These are phyloP conservation scores for Exutisphaerella laricina DNA, from an alignment of 2,329 filamentous ascomycete species.

Conservation along the genomic window DNA sequence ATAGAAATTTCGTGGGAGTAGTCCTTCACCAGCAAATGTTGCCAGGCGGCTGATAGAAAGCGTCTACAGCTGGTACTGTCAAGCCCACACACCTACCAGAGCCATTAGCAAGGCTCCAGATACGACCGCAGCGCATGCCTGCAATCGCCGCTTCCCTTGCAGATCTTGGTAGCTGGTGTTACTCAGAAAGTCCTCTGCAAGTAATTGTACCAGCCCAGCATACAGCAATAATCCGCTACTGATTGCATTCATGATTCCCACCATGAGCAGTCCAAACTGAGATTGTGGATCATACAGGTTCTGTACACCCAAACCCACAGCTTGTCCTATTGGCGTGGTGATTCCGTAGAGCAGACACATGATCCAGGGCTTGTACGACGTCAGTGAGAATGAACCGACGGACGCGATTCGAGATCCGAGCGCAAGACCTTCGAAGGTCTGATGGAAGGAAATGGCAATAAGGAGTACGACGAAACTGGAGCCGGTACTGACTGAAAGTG, in stretches of 20 bases:
- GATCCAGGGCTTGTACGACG: conserved; percentile 68
- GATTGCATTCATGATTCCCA: conserved; percentile 48
- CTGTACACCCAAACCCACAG: conserved; percentile 46
- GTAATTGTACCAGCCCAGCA: conserved; percentile 46
- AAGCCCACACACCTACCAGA: conserved; percentile 62
- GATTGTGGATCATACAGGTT: conserved; percentile 47
- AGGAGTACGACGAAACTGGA: conserved; percentile 60
- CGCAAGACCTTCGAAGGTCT: conserved; percentile 64
- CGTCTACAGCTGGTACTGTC: conserved; percentile 4
- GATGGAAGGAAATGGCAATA: conserved; percentile 66
- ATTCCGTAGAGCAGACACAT: conserved; percentile 60
- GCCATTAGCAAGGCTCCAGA: conserved; percentile 59
- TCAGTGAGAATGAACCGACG: conserved; percentile 63
- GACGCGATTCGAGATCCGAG: conserved; percentile 65
- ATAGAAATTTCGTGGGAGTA: too few relatives aligned
- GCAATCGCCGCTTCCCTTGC: conserved; percentile 52
- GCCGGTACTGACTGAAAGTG: conserved; percentile 62
- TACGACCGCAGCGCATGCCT: conserved; percentile 59
- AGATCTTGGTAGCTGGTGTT: conserved; percentile 58
- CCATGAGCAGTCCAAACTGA: conserved; percentile 45
- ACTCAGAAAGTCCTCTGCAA: conserved; percentile 52
- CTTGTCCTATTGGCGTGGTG: conserved; percentile 49
- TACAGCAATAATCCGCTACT: conserved; percentile 45
- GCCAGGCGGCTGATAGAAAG: too few relatives aligned
- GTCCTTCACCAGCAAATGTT: too few relatives aligned